A percentile compares a stretch with the other conserved stretches of the same genome.
Conservation (phyloP, 345 rosid species). For the Camelina neglecta region DNA sequence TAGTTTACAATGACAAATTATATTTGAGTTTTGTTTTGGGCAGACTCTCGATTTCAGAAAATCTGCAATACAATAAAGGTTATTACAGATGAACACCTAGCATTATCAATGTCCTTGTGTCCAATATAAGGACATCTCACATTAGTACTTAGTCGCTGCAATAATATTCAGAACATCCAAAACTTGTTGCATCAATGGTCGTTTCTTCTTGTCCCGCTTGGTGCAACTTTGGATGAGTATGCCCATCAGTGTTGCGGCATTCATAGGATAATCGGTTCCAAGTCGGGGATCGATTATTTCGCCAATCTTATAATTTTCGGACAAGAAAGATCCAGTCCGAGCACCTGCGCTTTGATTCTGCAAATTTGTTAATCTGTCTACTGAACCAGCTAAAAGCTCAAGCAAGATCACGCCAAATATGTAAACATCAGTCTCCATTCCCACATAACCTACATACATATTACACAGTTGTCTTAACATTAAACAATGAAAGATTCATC, state of each 20-base stretch:
- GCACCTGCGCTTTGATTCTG: background rate
- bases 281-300: constrained; percentile 14
- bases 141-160: background rate
- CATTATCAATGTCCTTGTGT: background rate
- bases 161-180: constrained; percentile 2
- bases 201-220: background rate
- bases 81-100: background rate
- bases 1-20: background rate
- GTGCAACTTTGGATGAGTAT: constrained; percentile 29
- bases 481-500: background rate
- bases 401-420: constrained; percentile 27
- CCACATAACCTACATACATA: background rate
- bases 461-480: constrained; percentile 9
- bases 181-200: constrained; percentile 24
- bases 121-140: background rate
- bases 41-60: background rate
- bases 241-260: background rate
- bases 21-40: background rate
- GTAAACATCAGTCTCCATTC: constrained; percentile 7
- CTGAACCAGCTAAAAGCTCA: background rate
- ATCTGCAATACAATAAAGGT: background rate
- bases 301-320: background rate
- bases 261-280: constrained; percentile 16
- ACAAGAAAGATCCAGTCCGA: background rate
- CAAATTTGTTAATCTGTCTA: background rate